Percentiles rank a stretch among this genome's conserved stretches.
Evolutionary conservation across 2,329 filamentous ascomycete species (phyloP).

Genomic region (Cyphellophora europaea): DNA sequence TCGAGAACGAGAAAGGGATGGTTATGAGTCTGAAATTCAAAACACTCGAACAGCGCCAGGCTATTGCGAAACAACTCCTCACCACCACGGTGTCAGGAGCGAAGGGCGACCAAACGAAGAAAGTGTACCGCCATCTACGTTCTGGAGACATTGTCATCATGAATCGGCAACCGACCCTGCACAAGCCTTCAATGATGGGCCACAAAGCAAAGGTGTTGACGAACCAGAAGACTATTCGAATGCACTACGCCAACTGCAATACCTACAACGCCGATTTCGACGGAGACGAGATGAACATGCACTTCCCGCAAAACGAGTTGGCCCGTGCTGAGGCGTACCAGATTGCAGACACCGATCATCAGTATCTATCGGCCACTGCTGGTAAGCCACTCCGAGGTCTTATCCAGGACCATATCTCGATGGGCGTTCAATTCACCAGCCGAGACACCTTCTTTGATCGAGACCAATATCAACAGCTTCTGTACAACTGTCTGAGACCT

Average conservation of each 20-base stretch:
- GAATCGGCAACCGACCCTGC: slow-evolving; percentile 95
- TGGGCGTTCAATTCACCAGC: slow-evolving; percentile 82
- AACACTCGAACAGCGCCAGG: slow-evolving; percentile 75
- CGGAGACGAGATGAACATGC: slow-evolving; percentile 99
- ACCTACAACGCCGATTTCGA: slow-evolving; percentile 99
- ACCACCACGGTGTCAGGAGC: slow-evolving; percentile 68
- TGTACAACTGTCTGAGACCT: slow-evolving; percentile 81
- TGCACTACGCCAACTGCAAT: slow-evolving; percentile 99
- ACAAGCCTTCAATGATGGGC: slow-evolving; percentile 99
- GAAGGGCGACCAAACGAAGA: slow-evolving; percentile 78
- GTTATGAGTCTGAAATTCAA: slow-evolving; percentile 82
- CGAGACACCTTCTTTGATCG: slow-evolving; percentile 84
- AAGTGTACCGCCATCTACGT: slow-evolving; percentile 89
- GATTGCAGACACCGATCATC: slow-evolving; percentile 92
- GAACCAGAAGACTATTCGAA: slow-evolving; percentile 93
- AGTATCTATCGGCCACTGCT: slow-evolving; percentile 88
- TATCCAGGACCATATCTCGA: slow-evolving; percentile 97
- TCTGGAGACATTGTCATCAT: slow-evolving; percentile 97
- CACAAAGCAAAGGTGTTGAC: slow-evolving; percentile 86
- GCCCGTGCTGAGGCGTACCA: slow-evolving; percentile 86
- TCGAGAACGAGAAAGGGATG: slow-evolving; percentile 92
- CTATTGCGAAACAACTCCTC: slow-evolving; percentile 85
- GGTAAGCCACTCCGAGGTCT: slow-evolving; percentile 90
- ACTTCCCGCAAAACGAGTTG: slow-evolving; percentile 95
- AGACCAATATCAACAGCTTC: slow-evolving; percentile 83